Evolutionary conservation across 1,284 basidiomycete genomes (phyloP).

Genomic region (Cystobasidiaceae sp.): DNA sequence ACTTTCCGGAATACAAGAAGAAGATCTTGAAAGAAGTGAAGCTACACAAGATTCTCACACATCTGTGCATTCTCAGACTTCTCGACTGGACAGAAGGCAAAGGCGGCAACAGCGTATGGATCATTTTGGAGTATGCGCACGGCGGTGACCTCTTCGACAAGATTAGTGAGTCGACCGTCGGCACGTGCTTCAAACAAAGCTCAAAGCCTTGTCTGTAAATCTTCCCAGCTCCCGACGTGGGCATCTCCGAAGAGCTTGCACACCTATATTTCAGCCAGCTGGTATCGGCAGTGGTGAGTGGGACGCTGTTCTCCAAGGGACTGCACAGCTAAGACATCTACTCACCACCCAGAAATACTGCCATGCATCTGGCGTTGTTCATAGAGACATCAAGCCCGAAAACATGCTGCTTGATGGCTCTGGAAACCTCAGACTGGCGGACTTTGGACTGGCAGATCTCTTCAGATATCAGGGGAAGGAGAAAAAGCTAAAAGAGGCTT

Average conservation of each 20-base stretch:
- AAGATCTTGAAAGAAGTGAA: conserved; percentile 89
- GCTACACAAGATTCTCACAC: conserved; percentile 77
- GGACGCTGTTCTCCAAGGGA: too few species aligned
- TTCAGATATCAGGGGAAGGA: conserved; percentile 84
- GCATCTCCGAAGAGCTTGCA: conserved; percentile 78
- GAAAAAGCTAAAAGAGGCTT: conserved; percentile 69
- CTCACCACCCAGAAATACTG: conserved; percentile 43
- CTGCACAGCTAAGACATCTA: too few species aligned
- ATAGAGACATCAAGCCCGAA: conserved; percentile 51
- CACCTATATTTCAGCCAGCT: conserved; percentile 89
- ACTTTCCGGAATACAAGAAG: conserved; percentile 60
- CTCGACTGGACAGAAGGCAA: conserved; percentile 65
- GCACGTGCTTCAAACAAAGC: neutral
- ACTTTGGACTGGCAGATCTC: conserved; percentile 90
- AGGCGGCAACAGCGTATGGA: conserved; percentile 59
- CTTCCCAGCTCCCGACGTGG: conserved; percentile 73
- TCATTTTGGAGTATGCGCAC: conserved; percentile 84
- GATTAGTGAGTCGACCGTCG: conserved; percentile 61
- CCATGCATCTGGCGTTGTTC: conserved; percentile 53
- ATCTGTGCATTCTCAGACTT: conserved; percentile 73
- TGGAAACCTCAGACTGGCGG: conserved; percentile 73
- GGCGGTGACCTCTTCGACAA: conserved; percentile 98
- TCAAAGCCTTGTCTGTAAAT: neutral
- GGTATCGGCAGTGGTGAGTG: conserved; percentile 60
- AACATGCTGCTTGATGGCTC: conserved; percentile 48